Base-by-base conservation (phyloP, 179 eudicot species). In the Corrigiola litoralis region DNA sequence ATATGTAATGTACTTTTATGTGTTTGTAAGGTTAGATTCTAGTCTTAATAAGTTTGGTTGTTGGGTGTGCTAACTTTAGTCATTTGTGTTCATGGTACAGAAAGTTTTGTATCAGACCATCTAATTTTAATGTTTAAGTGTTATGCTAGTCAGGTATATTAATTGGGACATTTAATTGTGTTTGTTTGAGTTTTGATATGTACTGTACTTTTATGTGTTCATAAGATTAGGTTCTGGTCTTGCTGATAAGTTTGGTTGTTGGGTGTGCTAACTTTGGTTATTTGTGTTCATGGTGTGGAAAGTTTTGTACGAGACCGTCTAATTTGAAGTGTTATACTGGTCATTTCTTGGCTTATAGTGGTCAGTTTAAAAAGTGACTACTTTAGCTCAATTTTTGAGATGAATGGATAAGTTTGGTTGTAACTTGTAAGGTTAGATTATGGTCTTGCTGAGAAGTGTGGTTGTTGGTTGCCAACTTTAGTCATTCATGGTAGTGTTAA, bases 81-180 rank as follows among this genome's bases (percentile, higher is more conserved):
- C n/a, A n/a, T n/a, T n/a, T n/a, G n/a, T n/a, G n/a, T n/a, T n/a
- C n/a, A n/a, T n/a, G n/a, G n/a, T n/a, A n/a, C n/a, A n/a, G n/a
- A n/a, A n/a, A n/a, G n/a, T n/a, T n/a, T n/a, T n/a, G n/a, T n/a
- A n/a, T n/a, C n/a, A n/a, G n/a, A n/a, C n/a, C n/a, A n/a, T n/a
- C n/a, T n/a, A n/a, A n/a, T n/a, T n/a, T n/a, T n/a, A n/a, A n/a
- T n/a, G n/a, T n/a, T n/a, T n/a, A n/a, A n/a, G n/a, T n/a, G n/a
- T n/a, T n/a, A n/a, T 75, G 99, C 97, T 53, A 94, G 91, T 85
- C 99, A 94, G 99, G 99, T 1, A 17, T 4, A n/a, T n/a, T n/a
- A n/a, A 17, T 21, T 17, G 25, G 4, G 31, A n/a, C n/a, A n/a
- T n/a, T n/a, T 53, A 53, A 0, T n/a, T 54, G 1, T 54, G 59